These are phyloP conservation scores for Corymbia maculata DNA, from an alignment of 345 rosid genomes.

Conservation along the genomic window DNA sequence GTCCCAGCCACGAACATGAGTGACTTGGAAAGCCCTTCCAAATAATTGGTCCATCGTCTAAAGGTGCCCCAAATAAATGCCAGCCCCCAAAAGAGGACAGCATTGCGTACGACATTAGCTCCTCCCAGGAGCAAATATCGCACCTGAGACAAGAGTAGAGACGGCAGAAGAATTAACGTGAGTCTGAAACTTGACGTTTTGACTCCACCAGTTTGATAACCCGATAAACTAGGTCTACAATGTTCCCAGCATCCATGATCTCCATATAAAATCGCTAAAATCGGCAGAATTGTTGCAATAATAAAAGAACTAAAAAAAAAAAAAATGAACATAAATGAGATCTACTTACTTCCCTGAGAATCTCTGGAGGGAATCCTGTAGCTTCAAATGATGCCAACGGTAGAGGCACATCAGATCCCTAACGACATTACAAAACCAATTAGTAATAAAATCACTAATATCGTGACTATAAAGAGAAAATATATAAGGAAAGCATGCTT, in stretches of 20 bases:
- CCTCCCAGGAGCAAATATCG: slow-evolving; percentile 97
- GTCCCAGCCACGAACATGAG: slow-evolving; percentile 71
- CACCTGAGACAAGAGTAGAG: slow-evolving; percentile 96
- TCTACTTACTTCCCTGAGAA: slow-evolving; percentile 76
- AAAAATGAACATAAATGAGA: background rate
- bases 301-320: background rate
- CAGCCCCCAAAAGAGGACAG: slow-evolving; percentile 61
- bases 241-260: slow-evolving; percentile 9
- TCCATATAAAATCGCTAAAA: background rate
- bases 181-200: slow-evolving; percentile 44
- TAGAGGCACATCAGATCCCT: slow-evolving; percentile 81
- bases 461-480: background rate
- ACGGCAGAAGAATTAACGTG: slow-evolving; percentile 56
- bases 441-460: background rate
- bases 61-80: slow-evolving; percentile 76
- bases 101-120: slow-evolving; percentile 99
- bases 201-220: slow-evolving; percentile 38
- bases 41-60: slow-evolving; percentile 60
- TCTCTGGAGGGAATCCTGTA: slow-evolving; percentile 83
- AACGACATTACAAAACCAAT: background rate
- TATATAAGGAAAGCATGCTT: background rate
- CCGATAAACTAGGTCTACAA: slow-evolving; percentile 4
- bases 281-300: background rate
- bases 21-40: slow-evolving; percentile 62
- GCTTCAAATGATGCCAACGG: slow-evolving; percentile 73